phyloP scores from a whole-genome alignment of 2,329 filamentous ascomycete species.

The Dothideomycetes sp. region DNA sequence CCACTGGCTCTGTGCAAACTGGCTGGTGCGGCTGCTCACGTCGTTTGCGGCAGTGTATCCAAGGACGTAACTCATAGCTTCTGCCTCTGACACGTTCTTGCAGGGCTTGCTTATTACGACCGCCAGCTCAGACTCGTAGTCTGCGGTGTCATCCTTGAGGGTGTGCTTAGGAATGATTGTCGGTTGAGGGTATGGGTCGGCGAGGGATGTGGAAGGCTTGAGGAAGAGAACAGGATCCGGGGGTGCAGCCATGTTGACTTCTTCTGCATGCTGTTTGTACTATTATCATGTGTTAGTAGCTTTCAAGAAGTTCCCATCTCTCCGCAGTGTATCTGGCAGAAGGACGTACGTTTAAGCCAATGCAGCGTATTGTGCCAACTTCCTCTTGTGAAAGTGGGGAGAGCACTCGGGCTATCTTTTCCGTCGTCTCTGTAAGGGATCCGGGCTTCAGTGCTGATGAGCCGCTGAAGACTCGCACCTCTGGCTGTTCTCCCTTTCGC shows the following conservation, averaged over 20 bases:
- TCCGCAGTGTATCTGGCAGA: no score
- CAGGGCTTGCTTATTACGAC: conserved; percentile 43
- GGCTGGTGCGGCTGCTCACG: conserved; percentile 47
- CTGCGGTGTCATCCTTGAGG: conserved; percentile 41
- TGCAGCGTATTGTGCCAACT: conserved; percentile 47
- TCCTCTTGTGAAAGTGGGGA: conserved; percentile 39
- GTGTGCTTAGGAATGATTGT: conserved; percentile 44
- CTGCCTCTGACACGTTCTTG: conserved; percentile 44
- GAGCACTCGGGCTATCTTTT: conserved; percentile 36
- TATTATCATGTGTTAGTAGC: conserved; percentile 12
- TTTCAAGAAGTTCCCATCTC: neutral
- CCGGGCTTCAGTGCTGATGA: conserved; percentile 47
- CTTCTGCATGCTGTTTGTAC: conserved; percentile 39
- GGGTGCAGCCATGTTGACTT: conserved; percentile 43
- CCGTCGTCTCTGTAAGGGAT: conserved; percentile 35
- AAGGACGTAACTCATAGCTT: conserved; percentile 49
- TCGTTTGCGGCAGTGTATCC: conserved; percentile 56
- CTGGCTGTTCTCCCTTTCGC: conserved; percentile 44
- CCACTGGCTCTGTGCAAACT: conserved; percentile 45
- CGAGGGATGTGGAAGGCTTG: conserved; percentile 45
- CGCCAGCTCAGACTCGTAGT: conserved; percentile 50
- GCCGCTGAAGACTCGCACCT: conserved; percentile 47
- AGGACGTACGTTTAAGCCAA: conserved; percentile 45
- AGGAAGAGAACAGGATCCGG: conserved; percentile 44
- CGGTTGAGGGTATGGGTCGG: conserved; percentile 41